Conservation (phyloP, 2,329 filamentous ascomycete genomes). For the Chrysoporthe deuterocubensis region DNA sequence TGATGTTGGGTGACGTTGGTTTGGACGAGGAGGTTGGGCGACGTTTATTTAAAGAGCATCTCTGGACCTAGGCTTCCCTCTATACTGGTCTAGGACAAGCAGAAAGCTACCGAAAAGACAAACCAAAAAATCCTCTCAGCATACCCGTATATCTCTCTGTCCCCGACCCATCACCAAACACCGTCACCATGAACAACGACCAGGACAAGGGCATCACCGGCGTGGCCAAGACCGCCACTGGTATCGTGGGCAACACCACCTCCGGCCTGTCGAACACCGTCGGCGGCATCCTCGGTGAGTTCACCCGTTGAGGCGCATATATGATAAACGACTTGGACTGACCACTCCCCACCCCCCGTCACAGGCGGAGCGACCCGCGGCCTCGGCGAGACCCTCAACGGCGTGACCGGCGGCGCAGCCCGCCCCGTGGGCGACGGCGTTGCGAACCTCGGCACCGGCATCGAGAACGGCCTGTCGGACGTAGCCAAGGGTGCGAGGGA, state of each 20-base stretch:
- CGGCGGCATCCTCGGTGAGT: constrained; percentile 36
- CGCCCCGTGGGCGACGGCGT: constrained; percentile 60
- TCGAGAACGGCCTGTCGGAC: constrained; percentile 54
- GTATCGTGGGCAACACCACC: constrained; percentile 38
- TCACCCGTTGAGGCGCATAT: too few species aligned
- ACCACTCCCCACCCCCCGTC: background rate
- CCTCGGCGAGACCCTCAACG: constrained; percentile 58
- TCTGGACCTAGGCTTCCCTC: too few species aligned
- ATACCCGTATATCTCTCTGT: background rate
- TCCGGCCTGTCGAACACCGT: constrained; percentile 39
- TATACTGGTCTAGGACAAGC: too few species aligned
- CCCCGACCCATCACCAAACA: background rate
- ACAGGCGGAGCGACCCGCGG: constrained; percentile 59
- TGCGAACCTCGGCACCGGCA: constrained; percentile 54
- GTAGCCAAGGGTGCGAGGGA: constrained; percentile 60
- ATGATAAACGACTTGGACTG: background rate
- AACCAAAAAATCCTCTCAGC: background rate
- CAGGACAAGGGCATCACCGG: constrained; percentile 36
- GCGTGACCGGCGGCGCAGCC: constrained; percentile 57
- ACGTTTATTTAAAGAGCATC: background rate
- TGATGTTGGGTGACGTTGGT: background rate
- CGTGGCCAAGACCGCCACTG: constrained; percentile 35
- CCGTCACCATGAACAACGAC: constrained; percentile 31
- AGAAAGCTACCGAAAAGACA: background rate
- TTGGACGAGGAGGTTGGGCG: background rate